Percentiles rank a stretch among this genome's conserved stretches.
Evolutionary conservation across 164 flowering plant species (phyloP).

Genomic region (Berberis vulgaris): DNA sequence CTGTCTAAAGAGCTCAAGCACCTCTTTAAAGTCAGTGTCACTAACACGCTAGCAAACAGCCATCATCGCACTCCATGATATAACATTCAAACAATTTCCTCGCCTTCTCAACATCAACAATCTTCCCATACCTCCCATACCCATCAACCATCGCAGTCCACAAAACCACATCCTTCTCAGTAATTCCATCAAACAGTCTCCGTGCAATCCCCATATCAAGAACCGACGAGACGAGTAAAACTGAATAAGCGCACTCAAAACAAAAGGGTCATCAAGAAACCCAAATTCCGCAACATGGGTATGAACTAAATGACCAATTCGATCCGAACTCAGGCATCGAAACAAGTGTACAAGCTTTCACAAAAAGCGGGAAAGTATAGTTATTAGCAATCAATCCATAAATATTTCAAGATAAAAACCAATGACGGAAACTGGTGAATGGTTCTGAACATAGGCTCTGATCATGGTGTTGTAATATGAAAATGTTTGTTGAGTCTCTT

Average conservation of each 20-base stretch:
- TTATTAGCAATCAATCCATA: conserved; percentile 35
- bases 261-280: conserved; percentile 34
- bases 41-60: conserved; percentile 40
- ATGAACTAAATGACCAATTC: conserved; percentile 40
- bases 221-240: conserved; percentile 24
- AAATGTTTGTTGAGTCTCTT: conserved; percentile 22
- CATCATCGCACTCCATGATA: conserved; percentile 66
- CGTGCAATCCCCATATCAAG: conserved; percentile 36
- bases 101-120: conserved; percentile 39
- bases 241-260: conserved; percentile 43
- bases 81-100: conserved; percentile 42
- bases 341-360: conserved; percentile 41
- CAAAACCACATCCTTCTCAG: conserved; percentile 47
- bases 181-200: conserved; percentile 39
- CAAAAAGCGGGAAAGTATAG: conserved; percentile 54
- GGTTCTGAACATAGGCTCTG: conserved; percentile 32
- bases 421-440: conserved; percentile 26
- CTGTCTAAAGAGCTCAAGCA: conserved; percentile 30
- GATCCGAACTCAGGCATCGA: conserved; percentile 9
- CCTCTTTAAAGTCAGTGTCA: conserved; percentile 34
- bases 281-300: conserved; percentile 51
- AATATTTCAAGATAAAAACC: conserved; percentile 38
- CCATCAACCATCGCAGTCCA: conserved; percentile 67
- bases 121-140: conserved; percentile 32
- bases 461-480: conserved; percentile 53